These are phyloP conservation scores for Lachancea sp. DNA, from an alignment of 805 yeast species.

Conservation along the genomic window DNA sequence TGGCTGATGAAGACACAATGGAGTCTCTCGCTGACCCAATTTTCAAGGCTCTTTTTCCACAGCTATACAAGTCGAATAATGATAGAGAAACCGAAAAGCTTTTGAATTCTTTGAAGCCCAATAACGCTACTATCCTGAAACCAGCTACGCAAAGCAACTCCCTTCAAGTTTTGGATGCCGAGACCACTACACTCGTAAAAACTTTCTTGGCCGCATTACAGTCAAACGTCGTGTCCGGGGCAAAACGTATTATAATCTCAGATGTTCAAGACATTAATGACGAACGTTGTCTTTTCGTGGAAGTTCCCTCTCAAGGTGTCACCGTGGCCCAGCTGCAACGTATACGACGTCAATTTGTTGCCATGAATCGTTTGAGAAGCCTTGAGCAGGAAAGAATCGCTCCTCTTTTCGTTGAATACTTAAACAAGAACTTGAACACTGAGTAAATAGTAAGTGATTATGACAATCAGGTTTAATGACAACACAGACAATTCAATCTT, in stretches of 20 bases:
- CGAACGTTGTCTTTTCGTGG: constrained; percentile 39
- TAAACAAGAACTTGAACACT: constrained; percentile 48
- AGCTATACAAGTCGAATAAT: constrained; percentile 10
- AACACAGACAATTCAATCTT: not conserved
- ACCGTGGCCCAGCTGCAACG: constrained; percentile 78
- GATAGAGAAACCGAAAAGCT: constrained; percentile 31
- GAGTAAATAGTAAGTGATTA: not conserved
- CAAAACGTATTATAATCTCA: constrained; percentile 39
- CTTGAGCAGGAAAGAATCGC: constrained; percentile 63
- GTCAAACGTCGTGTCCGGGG: constrained; percentile 34
- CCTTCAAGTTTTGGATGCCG: constrained; percentile 67
- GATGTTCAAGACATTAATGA: constrained; percentile 35
- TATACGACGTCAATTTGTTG: constrained; percentile 74
- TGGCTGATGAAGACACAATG: constrained; percentile 34
- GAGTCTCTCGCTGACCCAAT: constrained; percentile 58
- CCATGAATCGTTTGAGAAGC: constrained; percentile 71
- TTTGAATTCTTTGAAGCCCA: constrained; percentile 64
- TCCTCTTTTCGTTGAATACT: constrained; percentile 70
- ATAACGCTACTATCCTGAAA: constrained; percentile 75
- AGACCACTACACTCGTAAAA: constrained; percentile 58
- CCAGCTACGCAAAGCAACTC: constrained; percentile 74
- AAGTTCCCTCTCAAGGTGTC: constrained; percentile 55
- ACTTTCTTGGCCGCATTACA: constrained; percentile 49
- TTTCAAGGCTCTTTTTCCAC: constrained; percentile 49
- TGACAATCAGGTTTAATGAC: too few relatives aligned